Evolutionary conservation across 2,329 filamentous ascomycete species (phyloP).

Genomic region (Fusarium tricinctum): DNA sequence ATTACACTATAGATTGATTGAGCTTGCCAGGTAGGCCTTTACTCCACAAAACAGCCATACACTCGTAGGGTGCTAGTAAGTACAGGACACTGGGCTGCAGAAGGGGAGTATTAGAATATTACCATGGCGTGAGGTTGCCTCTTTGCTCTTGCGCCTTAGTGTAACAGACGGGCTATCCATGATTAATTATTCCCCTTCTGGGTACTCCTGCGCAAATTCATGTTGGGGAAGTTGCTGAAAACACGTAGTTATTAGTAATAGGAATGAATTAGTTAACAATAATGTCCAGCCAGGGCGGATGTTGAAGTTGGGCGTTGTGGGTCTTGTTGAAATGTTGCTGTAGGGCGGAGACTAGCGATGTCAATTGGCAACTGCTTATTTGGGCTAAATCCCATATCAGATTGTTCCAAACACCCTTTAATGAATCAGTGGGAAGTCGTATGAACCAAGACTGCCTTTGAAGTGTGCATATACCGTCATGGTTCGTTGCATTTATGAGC

Average conservation of each 20-base stretch:
- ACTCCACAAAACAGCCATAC: too few species aligned
- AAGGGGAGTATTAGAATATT: too few species aligned
- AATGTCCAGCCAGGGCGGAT: slow-evolving; percentile 36
- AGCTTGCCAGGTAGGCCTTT: too few species aligned
- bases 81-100: too few species aligned
- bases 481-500: too few species aligned
- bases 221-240: accelerated
- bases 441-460: too few species aligned
- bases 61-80: too few species aligned
- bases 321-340: slow-evolving; percentile 22
- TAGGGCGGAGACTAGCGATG: slow-evolving; percentile 37
- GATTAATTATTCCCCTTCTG: neutral
- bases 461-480: too few species aligned
- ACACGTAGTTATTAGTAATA: accelerated
- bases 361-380: slow-evolving; percentile 7
- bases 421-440: too few species aligned
- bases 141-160: neutral
- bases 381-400: neutral
- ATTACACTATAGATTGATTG: slow-evolving; percentile 31
- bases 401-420: neutral
- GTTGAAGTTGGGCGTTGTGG: slow-evolving; percentile 38
- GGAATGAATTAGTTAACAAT: neutral
- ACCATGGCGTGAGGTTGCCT: neutral
- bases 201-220: neutral
- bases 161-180: neutral